These are phyloP conservation scores for Diaporthe humulicola DNA, from an alignment of 2,329 filamentous ascomycete species.

Conservation along the genomic window DNA sequence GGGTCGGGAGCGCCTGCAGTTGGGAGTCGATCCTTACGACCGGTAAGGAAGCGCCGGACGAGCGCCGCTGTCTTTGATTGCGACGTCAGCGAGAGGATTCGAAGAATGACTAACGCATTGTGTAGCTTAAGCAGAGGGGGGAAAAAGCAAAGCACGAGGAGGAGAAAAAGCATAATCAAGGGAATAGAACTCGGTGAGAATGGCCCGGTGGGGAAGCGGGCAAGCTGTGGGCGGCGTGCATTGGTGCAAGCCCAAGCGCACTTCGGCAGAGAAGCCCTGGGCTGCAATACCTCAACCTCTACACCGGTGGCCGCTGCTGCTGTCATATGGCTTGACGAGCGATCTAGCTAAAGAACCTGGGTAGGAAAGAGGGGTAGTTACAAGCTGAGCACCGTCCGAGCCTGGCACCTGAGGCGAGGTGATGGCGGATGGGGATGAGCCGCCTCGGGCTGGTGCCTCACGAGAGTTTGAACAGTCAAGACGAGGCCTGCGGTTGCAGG, in stretches of 20 bases:
- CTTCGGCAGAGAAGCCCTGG: constrained; percentile 32
- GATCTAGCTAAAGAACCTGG: constrained; percentile 24
- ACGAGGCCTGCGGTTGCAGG: constrained; percentile 19
- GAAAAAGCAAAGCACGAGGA: constrained; percentile 15
- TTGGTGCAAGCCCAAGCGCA: constrained; percentile 33
- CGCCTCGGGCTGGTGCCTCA: constrained; percentile 10
- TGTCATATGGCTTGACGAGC: constrained; percentile 22
- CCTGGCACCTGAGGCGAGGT: constrained; percentile 17
- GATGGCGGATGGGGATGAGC: neutral
- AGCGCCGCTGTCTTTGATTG: constrained; percentile 35
- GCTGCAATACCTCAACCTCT: constrained; percentile 20
- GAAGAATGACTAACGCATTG: constrained; percentile 27
- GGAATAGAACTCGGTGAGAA: constrained; percentile 35
- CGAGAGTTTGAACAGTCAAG: constrained; percentile 31
- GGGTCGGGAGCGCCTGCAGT: constrained; percentile 26
- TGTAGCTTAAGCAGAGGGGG: constrained; percentile 4
- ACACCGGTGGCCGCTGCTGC: constrained; percentile 35
- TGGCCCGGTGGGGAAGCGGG: constrained; percentile 31
- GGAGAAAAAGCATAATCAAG: constrained; percentile 25
- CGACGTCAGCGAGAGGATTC: constrained; percentile 37
- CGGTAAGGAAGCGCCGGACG: constrained; percentile 34
- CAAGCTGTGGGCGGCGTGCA: constrained; percentile 35
- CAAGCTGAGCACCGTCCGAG: constrained; percentile 25
- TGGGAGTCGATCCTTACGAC: constrained; percentile 29
- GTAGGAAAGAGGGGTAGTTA: constrained; percentile 41